Evolutionary conservation across 805 yeast species (phyloP).

Genomic region (Wickerhamomyces bisporus): DNA sequence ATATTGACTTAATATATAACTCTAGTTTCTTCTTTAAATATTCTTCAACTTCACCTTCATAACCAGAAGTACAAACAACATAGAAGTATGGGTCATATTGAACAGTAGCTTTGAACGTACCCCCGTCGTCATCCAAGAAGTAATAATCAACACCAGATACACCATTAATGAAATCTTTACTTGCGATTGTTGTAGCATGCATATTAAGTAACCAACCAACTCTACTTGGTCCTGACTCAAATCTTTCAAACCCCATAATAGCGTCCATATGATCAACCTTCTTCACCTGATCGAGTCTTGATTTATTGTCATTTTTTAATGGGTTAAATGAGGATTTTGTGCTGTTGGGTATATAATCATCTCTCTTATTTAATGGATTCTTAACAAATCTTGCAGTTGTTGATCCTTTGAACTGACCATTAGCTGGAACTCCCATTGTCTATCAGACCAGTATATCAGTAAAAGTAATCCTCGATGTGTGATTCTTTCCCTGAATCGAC

Average conservation of each 20-base stretch:
- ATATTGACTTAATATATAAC: conserved; percentile 48
- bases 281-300: conserved; percentile 47
- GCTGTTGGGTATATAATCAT: conserved; percentile 24
- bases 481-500: too few species aligned
- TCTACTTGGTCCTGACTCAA: conserved; percentile 61
- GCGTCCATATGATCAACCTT: conserved; percentile 68
- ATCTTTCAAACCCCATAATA: conserved; percentile 83
- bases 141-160: conserved; percentile 90
- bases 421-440: conserved; percentile 6
- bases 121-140: conserved; percentile 94
- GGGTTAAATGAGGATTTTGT: conserved; percentile 34
- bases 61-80: conserved; percentile 54
- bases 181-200: conserved; percentile 77
- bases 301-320: conserved; percentile 11
- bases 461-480: too few species aligned
- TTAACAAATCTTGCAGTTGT: conserved; percentile 49
- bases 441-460: too few species aligned
- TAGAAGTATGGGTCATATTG: conserved; percentile 86
- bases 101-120: conserved; percentile 81
- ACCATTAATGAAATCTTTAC: conserved; percentile 57
- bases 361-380: conserved; percentile 24
- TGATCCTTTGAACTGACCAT: conserved; percentile 38
- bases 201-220: conserved; percentile 92
- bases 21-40: conserved; percentile 67
- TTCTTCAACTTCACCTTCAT: conserved; percentile 74